These are phyloP conservation scores for Wickerhamomyces sydowiorum DNA, from an alignment of 805 yeast species.

Conservation along the genomic window DNA sequence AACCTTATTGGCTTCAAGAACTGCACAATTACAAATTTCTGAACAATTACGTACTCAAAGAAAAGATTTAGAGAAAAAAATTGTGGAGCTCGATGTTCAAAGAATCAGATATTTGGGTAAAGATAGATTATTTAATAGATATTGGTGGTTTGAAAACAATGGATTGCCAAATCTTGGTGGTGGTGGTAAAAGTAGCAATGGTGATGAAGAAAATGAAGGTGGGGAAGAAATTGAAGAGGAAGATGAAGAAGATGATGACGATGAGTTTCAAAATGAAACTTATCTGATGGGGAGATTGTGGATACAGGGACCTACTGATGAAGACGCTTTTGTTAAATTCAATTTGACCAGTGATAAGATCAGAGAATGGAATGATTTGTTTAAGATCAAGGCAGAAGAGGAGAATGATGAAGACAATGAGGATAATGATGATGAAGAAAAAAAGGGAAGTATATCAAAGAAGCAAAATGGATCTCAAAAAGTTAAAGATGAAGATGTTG, in stretches of 20 bases:
- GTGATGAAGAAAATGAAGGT: constrained; percentile 24
- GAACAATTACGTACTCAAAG: constrained; percentile 44
- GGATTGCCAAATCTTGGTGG: constrained; percentile 61
- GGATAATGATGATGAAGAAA: constrained; percentile 11
- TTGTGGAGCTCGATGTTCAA: constrained; percentile 71
- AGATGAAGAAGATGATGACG: constrained; percentile 37
- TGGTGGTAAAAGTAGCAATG: constrained; percentile 23
- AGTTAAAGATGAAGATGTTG: constrained; percentile 10
- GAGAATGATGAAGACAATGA: constrained; percentile 16
- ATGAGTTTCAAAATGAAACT: constrained; percentile 43
- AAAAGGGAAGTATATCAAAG: constrained; percentile 14
- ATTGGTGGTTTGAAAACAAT: constrained; percentile 92
- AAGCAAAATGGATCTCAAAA: constrained; percentile 22
- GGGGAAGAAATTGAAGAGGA: constrained; percentile 39
- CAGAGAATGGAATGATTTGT: constrained; percentile 22
- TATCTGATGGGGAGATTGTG: constrained; percentile 81
- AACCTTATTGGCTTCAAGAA: constrained; percentile 38
- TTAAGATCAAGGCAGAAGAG: not conserved
- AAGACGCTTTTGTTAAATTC: constrained; percentile 28
- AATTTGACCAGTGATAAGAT: constrained; percentile 26
- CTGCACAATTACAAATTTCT: constrained; percentile 28
- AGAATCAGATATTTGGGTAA: constrained; percentile 71
- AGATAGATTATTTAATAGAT: constrained; percentile 79
- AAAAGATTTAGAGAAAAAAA: constrained; percentile 49
- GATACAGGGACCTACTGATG: constrained; percentile 81